Percentiles rank a stretch among this genome's conserved stretches.
These are phyloP conservation scores for Anisodus acutangulus DNA, from an alignment of 257 asterid genomes.

Conservation along the genomic window DNA sequence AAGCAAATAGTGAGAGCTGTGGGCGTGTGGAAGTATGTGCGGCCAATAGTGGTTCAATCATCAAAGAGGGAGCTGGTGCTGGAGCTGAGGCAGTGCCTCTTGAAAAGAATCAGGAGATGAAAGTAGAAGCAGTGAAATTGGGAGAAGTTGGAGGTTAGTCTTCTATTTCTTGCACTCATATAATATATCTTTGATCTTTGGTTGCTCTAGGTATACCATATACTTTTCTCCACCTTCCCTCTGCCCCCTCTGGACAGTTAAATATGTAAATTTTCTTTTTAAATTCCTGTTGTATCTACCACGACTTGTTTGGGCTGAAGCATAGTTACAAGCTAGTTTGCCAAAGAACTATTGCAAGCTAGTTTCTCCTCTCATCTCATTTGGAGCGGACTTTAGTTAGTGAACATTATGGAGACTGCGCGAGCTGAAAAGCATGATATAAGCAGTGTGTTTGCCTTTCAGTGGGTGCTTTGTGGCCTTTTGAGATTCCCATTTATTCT, in stretches of 20 bases:
- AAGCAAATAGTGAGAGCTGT: constrained; percentile 36
- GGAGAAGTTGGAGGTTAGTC: constrained; percentile 27
- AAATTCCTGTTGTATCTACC: neutral
- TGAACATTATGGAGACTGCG: constrained; percentile 13
- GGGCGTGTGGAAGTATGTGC: constrained; percentile 38
- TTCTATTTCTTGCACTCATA: neutral
- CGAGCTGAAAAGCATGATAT: neutral
- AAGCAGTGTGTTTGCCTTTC: neutral
- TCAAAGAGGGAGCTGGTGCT: constrained; percentile 40
- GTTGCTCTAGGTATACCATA: constrained; percentile 1
- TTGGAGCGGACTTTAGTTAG: constrained; percentile 10
- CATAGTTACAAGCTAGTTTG: neutral
- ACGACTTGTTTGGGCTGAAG: neutral
- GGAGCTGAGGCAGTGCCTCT: constrained; percentile 44
- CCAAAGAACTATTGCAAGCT: neutral
- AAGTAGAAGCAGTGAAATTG: constrained; percentile 14
- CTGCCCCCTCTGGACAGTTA: neutral
- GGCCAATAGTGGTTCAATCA: constrained; percentile 33
- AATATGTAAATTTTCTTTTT: neutral
- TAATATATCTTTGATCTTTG: neutral
- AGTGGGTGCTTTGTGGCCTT: constrained; percentile 14
- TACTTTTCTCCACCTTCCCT: neutral
- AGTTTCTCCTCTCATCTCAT: neutral
- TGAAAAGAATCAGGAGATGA: constrained; percentile 44
- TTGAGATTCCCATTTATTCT: neutral